A percentile compares a stretch with the other conserved stretches of the same genome.
Conservation (phyloP, 768 basidiomycete species). For the Russula sp. region DNA sequence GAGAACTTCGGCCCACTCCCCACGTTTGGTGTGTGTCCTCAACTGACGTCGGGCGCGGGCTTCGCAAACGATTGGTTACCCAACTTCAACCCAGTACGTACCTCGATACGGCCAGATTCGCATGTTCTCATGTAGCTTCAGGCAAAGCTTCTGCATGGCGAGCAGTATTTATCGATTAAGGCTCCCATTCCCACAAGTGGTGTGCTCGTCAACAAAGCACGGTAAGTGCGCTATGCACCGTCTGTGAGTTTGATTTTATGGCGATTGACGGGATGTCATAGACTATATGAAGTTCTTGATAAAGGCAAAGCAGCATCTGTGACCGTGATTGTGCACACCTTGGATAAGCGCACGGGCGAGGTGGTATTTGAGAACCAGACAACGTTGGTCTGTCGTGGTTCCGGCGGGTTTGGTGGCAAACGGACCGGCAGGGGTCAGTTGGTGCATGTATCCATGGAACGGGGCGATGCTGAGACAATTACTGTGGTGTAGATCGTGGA, state of each 20-base stretch:
- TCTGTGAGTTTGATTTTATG: not conserved
- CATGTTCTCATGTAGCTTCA: slow-evolving; percentile 34
- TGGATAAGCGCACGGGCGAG: slow-evolving; percentile 73
- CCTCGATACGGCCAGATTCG: slow-evolving; percentile 8
- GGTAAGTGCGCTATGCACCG: slow-evolving; percentile 43
- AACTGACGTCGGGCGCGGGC: slow-evolving; percentile 69
- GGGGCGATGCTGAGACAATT: not conserved
- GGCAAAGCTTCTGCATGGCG: slow-evolving; percentile 97
- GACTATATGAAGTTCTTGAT: slow-evolving; percentile 76
- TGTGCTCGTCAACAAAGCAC: slow-evolving; percentile 68
- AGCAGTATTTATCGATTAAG: slow-evolving; percentile 90
- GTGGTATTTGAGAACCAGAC: slow-evolving; percentile 89
- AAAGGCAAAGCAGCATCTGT: slow-evolving; percentile 95
- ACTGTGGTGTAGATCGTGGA: slow-evolving; percentile 67
- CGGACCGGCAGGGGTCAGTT: slow-evolving; percentile 72
- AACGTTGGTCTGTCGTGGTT: slow-evolving; percentile 88
- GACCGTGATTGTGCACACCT: slow-evolving; percentile 72
- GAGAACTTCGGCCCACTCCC: slow-evolving; percentile 84
- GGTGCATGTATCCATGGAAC: slow-evolving; percentile 4
- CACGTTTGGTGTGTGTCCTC: slow-evolving; percentile 94
- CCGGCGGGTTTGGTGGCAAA: slow-evolving; percentile 96
- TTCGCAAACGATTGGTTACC: slow-evolving; percentile 84
- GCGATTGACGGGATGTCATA: slow-evolving; percentile 33
- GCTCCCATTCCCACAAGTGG: slow-evolving; percentile 83
- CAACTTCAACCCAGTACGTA: slow-evolving; percentile 84